Percentiles rank a stretch among this genome's conserved stretches.
Evolutionary conservation across 192 early-diverging fungal species (phyloP).

Genomic region (Pecoramyces ruminantium): DNA sequence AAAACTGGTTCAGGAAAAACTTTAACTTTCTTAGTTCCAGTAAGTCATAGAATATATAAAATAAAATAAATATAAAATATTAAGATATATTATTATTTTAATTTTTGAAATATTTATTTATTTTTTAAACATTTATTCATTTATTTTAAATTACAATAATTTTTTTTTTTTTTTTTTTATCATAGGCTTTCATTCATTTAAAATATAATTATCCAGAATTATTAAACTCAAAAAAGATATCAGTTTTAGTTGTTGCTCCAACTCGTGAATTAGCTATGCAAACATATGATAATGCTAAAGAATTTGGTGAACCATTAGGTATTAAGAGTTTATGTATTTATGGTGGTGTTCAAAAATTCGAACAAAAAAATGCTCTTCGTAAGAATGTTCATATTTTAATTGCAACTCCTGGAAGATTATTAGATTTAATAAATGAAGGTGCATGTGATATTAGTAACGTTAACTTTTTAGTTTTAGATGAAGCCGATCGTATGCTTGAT

Average conservation of each 20-base stretch:
- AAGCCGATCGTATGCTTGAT: not conserved
- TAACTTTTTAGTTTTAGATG: slow-evolving; percentile 51
- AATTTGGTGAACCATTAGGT: slow-evolving; percentile 45
- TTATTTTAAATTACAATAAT: too few species aligned
- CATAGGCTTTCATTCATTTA: not conserved
- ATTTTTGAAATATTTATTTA: too few species aligned
- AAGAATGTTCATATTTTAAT: slow-evolving; percentile 60
- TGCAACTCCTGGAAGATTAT: slow-evolving; percentile 87
- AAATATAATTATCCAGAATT: not conserved
- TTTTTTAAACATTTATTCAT: too few species aligned
- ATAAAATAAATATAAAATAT: too few species aligned
- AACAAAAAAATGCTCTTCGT: slow-evolving; percentile 31
- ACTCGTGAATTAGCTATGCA: slow-evolving; percentile 41
- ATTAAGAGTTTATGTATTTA: slow-evolving; percentile 66
- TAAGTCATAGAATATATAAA: slow-evolving; percentile 2
- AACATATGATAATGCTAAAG: slow-evolving; percentile 20
- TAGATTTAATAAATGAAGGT: slow-evolving; percentile 79
- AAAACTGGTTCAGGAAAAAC: slow-evolving; percentile 55
- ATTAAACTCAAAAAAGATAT: not conserved
- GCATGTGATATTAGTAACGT: slow-evolving; percentile 61
- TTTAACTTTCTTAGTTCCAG: slow-evolving; percentile 82
- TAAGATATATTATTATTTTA: too few species aligned
- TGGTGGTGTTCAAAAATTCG: slow-evolving; percentile 72
- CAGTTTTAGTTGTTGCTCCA: slow-evolving; percentile 38
- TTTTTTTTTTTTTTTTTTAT: too few species aligned